Percentiles rank a stretch among this genome's conserved stretches.
Evolutionary conservation across 805 yeast genomes (phyloP).

Genomic region (Komagataella pastoris): DNA sequence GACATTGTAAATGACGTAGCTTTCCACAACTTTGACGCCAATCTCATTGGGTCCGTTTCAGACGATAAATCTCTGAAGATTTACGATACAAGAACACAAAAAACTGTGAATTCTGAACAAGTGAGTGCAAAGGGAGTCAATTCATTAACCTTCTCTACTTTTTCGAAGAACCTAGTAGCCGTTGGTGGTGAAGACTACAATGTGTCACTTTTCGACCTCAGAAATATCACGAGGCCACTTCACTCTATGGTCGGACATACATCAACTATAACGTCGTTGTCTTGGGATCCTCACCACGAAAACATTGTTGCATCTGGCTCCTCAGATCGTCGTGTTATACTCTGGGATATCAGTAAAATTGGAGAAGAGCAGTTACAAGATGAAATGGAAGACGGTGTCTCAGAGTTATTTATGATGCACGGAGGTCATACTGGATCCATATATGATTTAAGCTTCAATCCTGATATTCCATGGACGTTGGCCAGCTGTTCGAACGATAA

Average conservation of each 20-base stretch:
- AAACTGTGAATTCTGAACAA: conserved; percentile 11
- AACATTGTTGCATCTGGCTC: conserved; percentile 71
- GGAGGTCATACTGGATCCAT: conserved; percentile 81
- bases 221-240: conserved; percentile 28
- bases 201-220: conserved; percentile 49
- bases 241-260: conserved; percentile 78
- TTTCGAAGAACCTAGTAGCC: conserved; percentile 46
- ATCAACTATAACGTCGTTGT: conserved; percentile 54
- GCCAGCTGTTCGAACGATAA: conserved; percentile 54
- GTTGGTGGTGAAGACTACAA: conserved; percentile 61
- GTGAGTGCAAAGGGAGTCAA: conserved; percentile 32
- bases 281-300: conserved; percentile 68
- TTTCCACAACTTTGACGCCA: conserved; percentile 45
- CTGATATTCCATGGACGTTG: conserved; percentile 62
- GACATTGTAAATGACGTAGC: conserved; percentile 66
- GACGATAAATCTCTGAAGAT: conserved; percentile 49
- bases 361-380: conserved; percentile 82
- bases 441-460: conserved; percentile 60
- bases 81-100: conserved; percentile 33
- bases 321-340: conserved; percentile 60
- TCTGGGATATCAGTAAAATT: conserved; percentile 71
- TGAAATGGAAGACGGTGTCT: conserved; percentile 84
- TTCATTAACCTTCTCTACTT: conserved; percentile 51
- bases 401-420: conserved; percentile 83
- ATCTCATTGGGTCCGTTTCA: conserved; percentile 56